Evolutionary conservation across 352 stramenopile species (phyloP), one percentile per base, ranked within the genome.

Genomic region (Phytophthora brassicae): DNA sequence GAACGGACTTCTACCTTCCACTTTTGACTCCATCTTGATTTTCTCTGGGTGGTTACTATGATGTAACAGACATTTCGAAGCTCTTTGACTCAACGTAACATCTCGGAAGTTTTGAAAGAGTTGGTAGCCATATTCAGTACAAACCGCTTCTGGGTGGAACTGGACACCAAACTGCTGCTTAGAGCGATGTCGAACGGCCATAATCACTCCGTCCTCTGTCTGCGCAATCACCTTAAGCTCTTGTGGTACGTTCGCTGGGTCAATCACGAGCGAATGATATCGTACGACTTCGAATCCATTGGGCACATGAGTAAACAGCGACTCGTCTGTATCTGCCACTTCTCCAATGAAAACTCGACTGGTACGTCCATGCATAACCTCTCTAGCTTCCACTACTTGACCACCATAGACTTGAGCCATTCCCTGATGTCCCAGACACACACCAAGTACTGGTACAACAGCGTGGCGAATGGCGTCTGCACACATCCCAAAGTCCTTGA

Each of bases 371-470:
- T 99, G 96, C 83, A 99, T 97, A 26, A 96, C 92, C 56, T 96
- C 86, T 7, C 75, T 64, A 8, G 92, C 90, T 44, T 81, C 75
- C 13, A 84, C 75, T 12, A 98, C 93, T 13, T 57, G 68, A 12
- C 79, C 93, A 11, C 94, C 89, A 69, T 98, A 97, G 0, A 84
- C 79, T 26, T 93, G 72, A 26, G 89, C 94, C 42, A 99, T 72
- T n/a, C 95, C 88, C 73, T 99, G 95, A 76, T 99, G 95, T 41
- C 96, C 96, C n/a, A 99, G 73, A 78, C 96, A 99, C n/a, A 99
- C 94, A 17, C 96, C 96, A 16, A 99, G 73, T 39, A 99, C 77
- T 3, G 96, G 96, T 22, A 97, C 71, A 0, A 74, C 13, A 41
- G 69, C 63, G 36, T 53, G 20, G 11, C 72, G 71, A 60, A 94